These are phyloP conservation scores for Leccinum longicurvipes DNA, from an alignment of 768 basidiomycete genomes.

Conservation along the genomic window DNA sequence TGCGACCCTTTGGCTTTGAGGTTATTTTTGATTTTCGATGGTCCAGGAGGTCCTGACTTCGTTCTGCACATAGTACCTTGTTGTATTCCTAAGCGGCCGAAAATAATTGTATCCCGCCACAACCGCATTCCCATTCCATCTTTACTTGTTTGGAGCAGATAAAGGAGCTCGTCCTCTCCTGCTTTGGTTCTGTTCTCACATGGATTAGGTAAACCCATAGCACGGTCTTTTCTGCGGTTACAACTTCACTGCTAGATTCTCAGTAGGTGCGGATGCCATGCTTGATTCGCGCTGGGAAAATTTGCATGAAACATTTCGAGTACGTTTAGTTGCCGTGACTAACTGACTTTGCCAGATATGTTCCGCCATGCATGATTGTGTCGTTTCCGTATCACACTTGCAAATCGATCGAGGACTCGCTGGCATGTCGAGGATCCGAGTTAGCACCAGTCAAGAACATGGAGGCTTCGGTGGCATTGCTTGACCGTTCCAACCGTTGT, in stretches of 20 bases:
- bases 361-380: background rate
- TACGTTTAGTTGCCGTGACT: background rate
- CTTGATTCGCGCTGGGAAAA: background rate
- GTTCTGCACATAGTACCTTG: constrained; percentile 9
- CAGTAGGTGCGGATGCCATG: background rate
- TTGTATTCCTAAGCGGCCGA: constrained; percentile 20
- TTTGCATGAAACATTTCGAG: background rate
- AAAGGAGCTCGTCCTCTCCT: background rate
- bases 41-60: constrained; percentile 34
- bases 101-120: constrained; percentile 13
- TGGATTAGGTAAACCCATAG: background rate
- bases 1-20: constrained; percentile 69
- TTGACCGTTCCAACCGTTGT: background rate
- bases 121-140: background rate
- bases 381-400: background rate
- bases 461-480: background rate
- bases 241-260: background rate
- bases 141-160: background rate
- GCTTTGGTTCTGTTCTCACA: background rate
- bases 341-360: background rate
- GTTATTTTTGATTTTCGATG: constrained; percentile 75
- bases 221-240: background rate
- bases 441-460: background rate
- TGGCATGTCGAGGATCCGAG: background rate
- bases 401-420: background rate